A percentile compares a stretch with the other conserved stretches of the same genome.
Conservation (phyloP, 179 eudicot genomes). For the Patellifolia procumbens region DNA sequence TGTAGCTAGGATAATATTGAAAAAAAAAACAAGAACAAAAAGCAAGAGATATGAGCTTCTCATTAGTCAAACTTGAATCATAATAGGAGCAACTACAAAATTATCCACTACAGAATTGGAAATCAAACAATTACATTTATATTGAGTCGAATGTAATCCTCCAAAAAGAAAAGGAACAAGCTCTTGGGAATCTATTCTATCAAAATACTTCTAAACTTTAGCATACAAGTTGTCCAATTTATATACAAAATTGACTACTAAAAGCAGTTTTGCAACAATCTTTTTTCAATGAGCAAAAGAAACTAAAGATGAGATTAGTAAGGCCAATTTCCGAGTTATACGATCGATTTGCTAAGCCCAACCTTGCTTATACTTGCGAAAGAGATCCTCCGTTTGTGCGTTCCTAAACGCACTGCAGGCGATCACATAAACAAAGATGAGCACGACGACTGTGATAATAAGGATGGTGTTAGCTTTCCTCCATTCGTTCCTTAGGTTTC, state of each 20-base stretch:
- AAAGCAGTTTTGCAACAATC: conserved; percentile 1
- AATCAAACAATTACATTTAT: neutral
- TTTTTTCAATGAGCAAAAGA: neutral
- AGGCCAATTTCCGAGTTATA: neutral
- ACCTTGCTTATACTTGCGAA: conserved; percentile 73
- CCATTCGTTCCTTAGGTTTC: conserved; percentile 86
- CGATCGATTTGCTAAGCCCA: conserved; percentile 45
- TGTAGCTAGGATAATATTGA: too few relatives aligned
- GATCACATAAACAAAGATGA: conserved; percentile 78
- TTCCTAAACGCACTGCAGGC: conserved; percentile 90
- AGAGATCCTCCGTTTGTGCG: conserved; percentile 84
- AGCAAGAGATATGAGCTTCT: neutral
- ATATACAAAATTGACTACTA: conserved; percentile 27
- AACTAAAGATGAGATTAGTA: neutral
- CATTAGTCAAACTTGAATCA: neutral
- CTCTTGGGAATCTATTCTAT: neutral
- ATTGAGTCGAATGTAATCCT: conserved; percentile 16
- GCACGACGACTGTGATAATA: conserved; percentile 71
- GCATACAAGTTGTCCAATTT: conserved; percentile 5
- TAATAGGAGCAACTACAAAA: neutral
- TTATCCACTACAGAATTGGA: conserved; percentile 7
- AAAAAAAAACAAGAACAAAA: neutral
- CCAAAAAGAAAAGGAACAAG: neutral
- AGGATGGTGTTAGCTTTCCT: conserved; percentile 71
- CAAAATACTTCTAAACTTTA: neutral